phyloP scores from a whole-genome alignment of 2,329 filamentous ascomycete species.

The Epichloe scottii region DNA sequence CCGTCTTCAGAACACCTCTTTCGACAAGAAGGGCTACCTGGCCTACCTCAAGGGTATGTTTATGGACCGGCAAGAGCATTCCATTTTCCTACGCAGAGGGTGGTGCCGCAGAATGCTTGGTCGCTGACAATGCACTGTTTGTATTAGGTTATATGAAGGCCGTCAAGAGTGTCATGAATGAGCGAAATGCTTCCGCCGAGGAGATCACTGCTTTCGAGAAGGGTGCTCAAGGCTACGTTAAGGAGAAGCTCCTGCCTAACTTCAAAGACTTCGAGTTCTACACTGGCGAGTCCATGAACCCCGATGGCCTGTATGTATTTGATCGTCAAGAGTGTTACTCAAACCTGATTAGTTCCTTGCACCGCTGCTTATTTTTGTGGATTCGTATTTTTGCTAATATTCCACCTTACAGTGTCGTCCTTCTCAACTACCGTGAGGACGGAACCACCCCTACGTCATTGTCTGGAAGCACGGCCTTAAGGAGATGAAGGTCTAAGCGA shows the following conservation, averaged over 20 bases:
- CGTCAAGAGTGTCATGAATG: slow-evolving; percentile 59
- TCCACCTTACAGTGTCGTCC: slow-evolving; percentile 51
- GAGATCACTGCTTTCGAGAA: slow-evolving; percentile 69
- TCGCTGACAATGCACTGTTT: background rate
- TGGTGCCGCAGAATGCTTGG: background rate
- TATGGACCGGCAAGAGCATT: background rate
- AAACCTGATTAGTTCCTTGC: too few species aligned
- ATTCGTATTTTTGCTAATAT: background rate
- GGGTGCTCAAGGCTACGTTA: slow-evolving; percentile 61
- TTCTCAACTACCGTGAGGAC: slow-evolving; percentile 97
- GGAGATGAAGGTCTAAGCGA: slow-evolving; percentile 77
- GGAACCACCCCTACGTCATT: slow-evolving; percentile 75
- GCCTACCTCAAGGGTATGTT: slow-evolving; percentile 69
- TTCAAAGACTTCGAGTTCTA: slow-evolving; percentile 97
- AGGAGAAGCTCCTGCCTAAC: slow-evolving; percentile 67
- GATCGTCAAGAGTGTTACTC: background rate
- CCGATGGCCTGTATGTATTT: slow-evolving; percentile 73
- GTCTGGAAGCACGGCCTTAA: slow-evolving; percentile 92
- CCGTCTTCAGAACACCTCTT: slow-evolving; percentile 64
- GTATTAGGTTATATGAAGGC: slow-evolving; percentile 76
- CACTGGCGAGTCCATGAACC: slow-evolving; percentile 84
- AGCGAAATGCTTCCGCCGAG: slow-evolving; percentile 47
- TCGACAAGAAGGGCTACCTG: slow-evolving; percentile 83
- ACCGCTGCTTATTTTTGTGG: background rate
- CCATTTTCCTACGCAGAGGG: too few species aligned